Evolutionary conservation across 306 rosid genomes (phyloP).

Genomic region (Crataegus laevigata): DNA sequence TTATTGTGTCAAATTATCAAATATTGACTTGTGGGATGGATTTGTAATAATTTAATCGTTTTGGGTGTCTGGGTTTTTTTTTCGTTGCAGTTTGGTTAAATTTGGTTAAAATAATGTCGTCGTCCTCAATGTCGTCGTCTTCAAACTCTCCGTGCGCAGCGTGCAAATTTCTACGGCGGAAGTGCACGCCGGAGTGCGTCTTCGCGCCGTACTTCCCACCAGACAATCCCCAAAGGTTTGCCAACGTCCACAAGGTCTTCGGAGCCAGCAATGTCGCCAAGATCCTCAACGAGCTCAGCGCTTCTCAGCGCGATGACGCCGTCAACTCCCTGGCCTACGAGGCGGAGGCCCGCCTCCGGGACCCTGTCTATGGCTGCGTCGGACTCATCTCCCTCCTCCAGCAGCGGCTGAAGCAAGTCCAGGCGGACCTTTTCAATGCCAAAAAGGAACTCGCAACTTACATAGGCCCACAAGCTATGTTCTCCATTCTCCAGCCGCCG

Average conservation of each 20-base stretch:
- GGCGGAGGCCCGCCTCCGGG: slow-evolving; percentile 78
- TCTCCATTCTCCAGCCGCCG: slow-evolving; percentile 19
- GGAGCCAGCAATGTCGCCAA: slow-evolving; percentile 91
- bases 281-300: slow-evolving; percentile 64
- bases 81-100: not conserved
- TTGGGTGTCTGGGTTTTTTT: not conserved
- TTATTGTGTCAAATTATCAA: not conserved
- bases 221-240: slow-evolving; percentile 75
- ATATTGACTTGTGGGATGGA: slow-evolving; percentile 9
- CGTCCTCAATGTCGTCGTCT: slow-evolving; percentile 29
- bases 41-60: not conserved
- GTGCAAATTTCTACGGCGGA: slow-evolving; percentile 68
- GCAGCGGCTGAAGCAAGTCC: slow-evolving; percentile 51
- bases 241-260: slow-evolving; percentile 78
- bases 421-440: slow-evolving; percentile 48
- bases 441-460: slow-evolving; percentile 67
- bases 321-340: slow-evolving; percentile 85
- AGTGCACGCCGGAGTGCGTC: slow-evolving; percentile 89
- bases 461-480: slow-evolving; percentile 60
- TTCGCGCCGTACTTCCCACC: slow-evolving; percentile 97
- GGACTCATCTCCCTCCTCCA: slow-evolving; percentile 87
- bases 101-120: slow-evolving; percentile 6
- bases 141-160: slow-evolving; percentile 92
- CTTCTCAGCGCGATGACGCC: slow-evolving; percentile 73
- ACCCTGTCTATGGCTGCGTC: slow-evolving; percentile 90